Evolutionary conservation across 805 yeast species (phyloP).

Genomic region (Starmerella khaoyaiensis): DNA sequence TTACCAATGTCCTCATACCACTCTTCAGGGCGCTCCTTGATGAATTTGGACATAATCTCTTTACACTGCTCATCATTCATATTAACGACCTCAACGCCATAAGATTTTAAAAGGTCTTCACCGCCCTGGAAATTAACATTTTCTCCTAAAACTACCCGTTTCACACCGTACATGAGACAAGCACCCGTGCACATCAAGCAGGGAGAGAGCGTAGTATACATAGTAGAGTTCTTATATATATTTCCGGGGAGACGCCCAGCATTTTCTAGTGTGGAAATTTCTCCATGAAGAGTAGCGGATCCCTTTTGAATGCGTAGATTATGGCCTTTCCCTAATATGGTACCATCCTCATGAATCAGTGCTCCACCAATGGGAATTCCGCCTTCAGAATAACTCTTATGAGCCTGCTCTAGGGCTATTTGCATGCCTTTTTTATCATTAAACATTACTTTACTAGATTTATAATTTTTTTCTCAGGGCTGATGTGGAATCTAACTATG

Average conservation of each 20-base stretch:
- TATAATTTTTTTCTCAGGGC: too few relatives aligned
- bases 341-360: constrained; percentile 60
- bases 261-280: constrained; percentile 74
- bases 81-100: constrained; percentile 43
- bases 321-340: constrained; percentile 76
- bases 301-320: constrained; percentile 77
- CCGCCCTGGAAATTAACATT: constrained; percentile 73
- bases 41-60: constrained; percentile 63
- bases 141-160: constrained; percentile 81
- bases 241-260: constrained; percentile 80
- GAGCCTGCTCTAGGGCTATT: constrained; percentile 28
- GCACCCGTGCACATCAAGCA: constrained; percentile 96
- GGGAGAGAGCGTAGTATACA: constrained; percentile 87
- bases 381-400: constrained; percentile 51
- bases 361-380: constrained; percentile 86
- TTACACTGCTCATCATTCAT: constrained; percentile 29
- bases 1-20: constrained; percentile 33
- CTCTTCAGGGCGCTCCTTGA: constrained; percentile 36
- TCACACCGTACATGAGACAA: constrained; percentile 73
- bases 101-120: constrained; percentile 52
- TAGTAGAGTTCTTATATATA: constrained; percentile 70
- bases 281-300: constrained; percentile 83
- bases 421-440: constrained; percentile 23
- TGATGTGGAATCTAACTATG: too few relatives aligned
- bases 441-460: constrained; percentile 9